phyloP scores from a whole-genome alignment of 2,329 filamentous ascomycete genomes.

The Diaporthe caulivora region DNA sequence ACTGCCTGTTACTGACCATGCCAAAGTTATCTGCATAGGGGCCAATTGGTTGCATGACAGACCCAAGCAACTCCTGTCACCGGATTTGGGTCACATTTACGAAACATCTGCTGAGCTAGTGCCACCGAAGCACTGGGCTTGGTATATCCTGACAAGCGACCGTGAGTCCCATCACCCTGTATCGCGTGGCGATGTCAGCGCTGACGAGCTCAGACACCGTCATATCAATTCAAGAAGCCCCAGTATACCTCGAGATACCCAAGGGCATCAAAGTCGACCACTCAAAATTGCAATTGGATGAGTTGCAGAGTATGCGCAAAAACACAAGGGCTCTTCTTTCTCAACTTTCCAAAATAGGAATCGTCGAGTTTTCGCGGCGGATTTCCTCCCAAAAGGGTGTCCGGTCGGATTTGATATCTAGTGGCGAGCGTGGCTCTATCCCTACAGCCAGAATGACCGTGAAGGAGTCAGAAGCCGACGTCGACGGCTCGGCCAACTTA shows the following conservation, averaged over 20 bases:
- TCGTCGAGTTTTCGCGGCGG: slow-evolving; percentile 50
- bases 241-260: slow-evolving; percentile 48
- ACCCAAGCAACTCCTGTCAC: slow-evolving; percentile 43
- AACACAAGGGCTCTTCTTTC: slow-evolving; percentile 54
- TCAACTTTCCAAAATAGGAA: slow-evolving; percentile 55
- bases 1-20: background rate
- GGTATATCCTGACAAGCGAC: slow-evolving; percentile 77
- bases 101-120: slow-evolving; percentile 45
- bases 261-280: slow-evolving; percentile 43
- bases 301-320: slow-evolving; percentile 52
- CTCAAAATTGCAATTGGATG: slow-evolving; percentile 43
- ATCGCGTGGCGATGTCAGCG: slow-evolving; percentile 26
- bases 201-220: slow-evolving; percentile 67
- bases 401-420: slow-evolving; percentile 46
- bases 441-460: slow-evolving; percentile 19
- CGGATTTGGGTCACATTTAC: slow-evolving; percentile 6
- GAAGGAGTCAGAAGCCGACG: slow-evolving; percentile 46
- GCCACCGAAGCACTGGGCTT: slow-evolving; percentile 71
- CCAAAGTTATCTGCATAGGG: slow-evolving; percentile 74
- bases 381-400: slow-evolving; percentile 58
- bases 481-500: slow-evolving; percentile 69
- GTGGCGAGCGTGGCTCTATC: slow-evolving; percentile 1
- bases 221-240: slow-evolving; percentile 76
- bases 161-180: slow-evolving; percentile 52
- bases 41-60: slow-evolving; percentile 73